phyloP scores from a whole-genome alignment of 768 basidiomycete genomes.

The Leccinum ochraceum region DNA sequence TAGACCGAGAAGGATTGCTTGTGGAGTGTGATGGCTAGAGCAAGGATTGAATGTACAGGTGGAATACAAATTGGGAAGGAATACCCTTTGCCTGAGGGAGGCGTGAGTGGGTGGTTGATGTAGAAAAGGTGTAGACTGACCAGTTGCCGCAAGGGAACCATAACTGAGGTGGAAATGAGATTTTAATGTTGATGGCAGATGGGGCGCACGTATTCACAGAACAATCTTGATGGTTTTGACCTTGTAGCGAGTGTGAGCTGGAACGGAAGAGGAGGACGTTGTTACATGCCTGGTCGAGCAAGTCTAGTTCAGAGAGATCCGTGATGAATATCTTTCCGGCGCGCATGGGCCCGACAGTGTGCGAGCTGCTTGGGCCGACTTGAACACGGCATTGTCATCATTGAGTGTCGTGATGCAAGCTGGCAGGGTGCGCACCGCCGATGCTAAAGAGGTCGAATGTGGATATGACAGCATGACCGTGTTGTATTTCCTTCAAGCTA shows the following conservation, averaged over 20 bases:
- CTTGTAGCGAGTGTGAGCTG: constrained; percentile 35
- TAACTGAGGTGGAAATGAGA: constrained; percentile 50
- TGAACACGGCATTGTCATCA: constrained; percentile 30
- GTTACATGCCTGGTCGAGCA: constrained; percentile 64
- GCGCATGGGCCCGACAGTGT: constrained; percentile 86
- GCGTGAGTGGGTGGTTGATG: constrained; percentile 7
- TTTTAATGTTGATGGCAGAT: not conserved
- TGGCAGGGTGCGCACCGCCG: constrained; percentile 57
- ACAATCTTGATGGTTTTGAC: constrained; percentile 83
- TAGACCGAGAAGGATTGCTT: constrained; percentile 80
- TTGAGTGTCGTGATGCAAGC: not conserved
- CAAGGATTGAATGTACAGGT: not conserved
- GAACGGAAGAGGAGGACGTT: not conserved
- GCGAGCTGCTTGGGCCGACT: constrained; percentile 63
- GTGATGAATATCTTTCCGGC: constrained; percentile 86
- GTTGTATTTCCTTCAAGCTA: constrained; percentile 28
- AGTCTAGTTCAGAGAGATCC: constrained; percentile 64
- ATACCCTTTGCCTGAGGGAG: constrained; percentile 70
- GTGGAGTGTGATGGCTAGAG: constrained; percentile 79
- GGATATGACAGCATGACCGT: constrained; percentile 89
- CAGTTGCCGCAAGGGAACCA: constrained; percentile 92
- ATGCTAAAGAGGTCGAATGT: constrained; percentile 93
- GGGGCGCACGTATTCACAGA: constrained; percentile 50
- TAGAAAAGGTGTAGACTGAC: constrained; percentile 35
- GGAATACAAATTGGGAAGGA: constrained; percentile 17